Evolutionary conservation across 192 early-diverging fungal species (phyloP), one percentile per base, ranked within the genome.

Genomic region (Gigaspora rosea): DNA sequence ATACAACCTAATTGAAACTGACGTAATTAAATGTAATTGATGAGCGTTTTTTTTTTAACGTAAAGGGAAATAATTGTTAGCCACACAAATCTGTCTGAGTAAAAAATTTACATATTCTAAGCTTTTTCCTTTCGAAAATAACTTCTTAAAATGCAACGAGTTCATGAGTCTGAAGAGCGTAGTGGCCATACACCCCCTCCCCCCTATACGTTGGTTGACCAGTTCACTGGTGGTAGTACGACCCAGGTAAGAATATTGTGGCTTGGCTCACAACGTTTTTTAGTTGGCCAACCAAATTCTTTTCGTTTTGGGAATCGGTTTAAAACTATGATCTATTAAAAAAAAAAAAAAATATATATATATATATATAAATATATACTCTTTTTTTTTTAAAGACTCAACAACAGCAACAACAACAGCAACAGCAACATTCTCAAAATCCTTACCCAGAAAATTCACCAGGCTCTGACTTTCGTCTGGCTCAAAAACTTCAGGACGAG

Each of bases 401-500:
- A 41, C 41, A 41, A 27, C 27, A 27, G 1, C 27, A 27, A 27
- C 27, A 27, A 35, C 35, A 51, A 70, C 22, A 9, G 1, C 22
- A 52, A 63, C 73, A 74, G 27, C 62, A 74, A 63, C 73, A 75
- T 62, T 63, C 73, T 2, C 73, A 75, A 50, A 63, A 75, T 27
- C 59, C 73, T n/a, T 64, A 75, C 18, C 59, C 73, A n/a, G 73
- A 49, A 9, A 75, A 63, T 32, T 13, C 73, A 32, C 9, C 58
- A 63, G 73, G 64, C 18, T 22, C 61, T 27, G 73, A 75, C 50
- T 75, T 50, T 64, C 73, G 73, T 50, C 59, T 75, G 5, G 73
- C 73, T 33, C 73, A 75, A 51, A 75, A 75, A 50, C 73, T 75
- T 64, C 73, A 75, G 48, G 73, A 75, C 46, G 58, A 75, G 12